Conservation (phyloP, 495 filamentous ascomycete species). For the Hypoxylon trugodes region DNA sequence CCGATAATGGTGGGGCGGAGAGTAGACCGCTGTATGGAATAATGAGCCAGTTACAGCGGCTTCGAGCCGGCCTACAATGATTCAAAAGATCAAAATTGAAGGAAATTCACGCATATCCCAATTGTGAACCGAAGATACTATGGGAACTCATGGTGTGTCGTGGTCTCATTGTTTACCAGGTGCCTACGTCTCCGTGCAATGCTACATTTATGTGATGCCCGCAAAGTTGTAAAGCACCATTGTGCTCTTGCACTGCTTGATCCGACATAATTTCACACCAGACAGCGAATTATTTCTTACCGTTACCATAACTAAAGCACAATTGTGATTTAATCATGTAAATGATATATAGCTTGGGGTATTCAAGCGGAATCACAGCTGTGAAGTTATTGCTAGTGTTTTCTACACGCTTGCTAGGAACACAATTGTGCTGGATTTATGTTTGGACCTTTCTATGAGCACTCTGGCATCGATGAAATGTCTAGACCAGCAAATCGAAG, state of each 20-base stretch:
- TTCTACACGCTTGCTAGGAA: neutral
- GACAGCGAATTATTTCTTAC: constrained; percentile 5
- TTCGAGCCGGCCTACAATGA: constrained; percentile 76
- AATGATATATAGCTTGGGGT: neutral
- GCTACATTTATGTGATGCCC: neutral
- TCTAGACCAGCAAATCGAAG: neutral
- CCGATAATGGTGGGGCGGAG: constrained; percentile 38
- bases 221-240: constrained; percentile 11
- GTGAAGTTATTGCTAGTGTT: neutral
- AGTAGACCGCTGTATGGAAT: constrained; percentile 69
- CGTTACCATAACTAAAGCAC: neutral
- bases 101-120: too few relatives aligned
- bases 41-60: constrained; percentile 79
- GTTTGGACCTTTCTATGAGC: too few relatives aligned
- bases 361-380: neutral
- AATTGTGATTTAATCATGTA: neutral
- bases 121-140: too few relatives aligned
- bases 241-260: constrained; percentile 19
- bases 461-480: neutral
- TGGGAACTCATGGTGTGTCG: too few relatives aligned
- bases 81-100: neutral
- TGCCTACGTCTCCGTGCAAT: too few relatives aligned
- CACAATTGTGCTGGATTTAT: constrained; percentile 19
- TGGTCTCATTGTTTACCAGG: too few relatives aligned
- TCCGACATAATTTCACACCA: neutral